Evolutionary conservation across 345 rosid species (phyloP).

Genomic region (Brassica juncea): DNA sequence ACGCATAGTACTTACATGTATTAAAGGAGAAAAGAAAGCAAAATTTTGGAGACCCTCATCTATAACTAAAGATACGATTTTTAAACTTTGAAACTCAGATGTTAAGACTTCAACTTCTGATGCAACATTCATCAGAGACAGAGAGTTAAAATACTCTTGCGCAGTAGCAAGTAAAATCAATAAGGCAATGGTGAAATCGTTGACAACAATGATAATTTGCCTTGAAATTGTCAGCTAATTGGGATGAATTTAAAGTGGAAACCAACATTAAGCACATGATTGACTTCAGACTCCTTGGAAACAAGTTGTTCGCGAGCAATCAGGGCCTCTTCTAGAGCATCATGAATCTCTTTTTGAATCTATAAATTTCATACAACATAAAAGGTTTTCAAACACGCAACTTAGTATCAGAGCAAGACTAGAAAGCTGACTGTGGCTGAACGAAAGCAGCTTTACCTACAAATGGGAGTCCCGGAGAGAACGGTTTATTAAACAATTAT

Average conservation of each 20-base stretch:
- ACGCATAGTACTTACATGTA: slow-evolving; percentile 56
- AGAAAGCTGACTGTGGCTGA: background rate
- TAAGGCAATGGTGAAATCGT: slow-evolving; percentile 9
- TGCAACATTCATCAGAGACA: slow-evolving; percentile 46
- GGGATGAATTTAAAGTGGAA: slow-evolving; percentile 12
- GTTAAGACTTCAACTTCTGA: slow-evolving; percentile 56
- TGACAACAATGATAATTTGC: slow-evolving; percentile 10
- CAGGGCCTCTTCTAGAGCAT: slow-evolving; percentile 63
- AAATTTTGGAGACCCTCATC: slow-evolving; percentile 65
- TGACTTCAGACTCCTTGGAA: slow-evolving; percentile 44
- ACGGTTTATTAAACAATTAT: too few species aligned
- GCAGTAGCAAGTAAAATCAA: slow-evolving; percentile 25
- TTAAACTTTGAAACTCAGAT: slow-evolving; percentile 53
- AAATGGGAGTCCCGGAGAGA: too few species aligned
- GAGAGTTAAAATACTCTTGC: slow-evolving; percentile 43
- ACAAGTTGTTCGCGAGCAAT: slow-evolving; percentile 57
- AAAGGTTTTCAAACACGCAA: slow-evolving; percentile 5
- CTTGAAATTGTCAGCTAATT: background rate
- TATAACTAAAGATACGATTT: slow-evolving; percentile 46
- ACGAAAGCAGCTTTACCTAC: too few species aligned
- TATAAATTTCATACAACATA: slow-evolving; percentile 24
- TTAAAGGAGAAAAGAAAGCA: slow-evolving; percentile 43
- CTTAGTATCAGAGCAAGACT: slow-evolving; percentile 9
- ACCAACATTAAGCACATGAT: slow-evolving; percentile 45
- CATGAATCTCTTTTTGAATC: slow-evolving; percentile 64